These are phyloP conservation scores for Cephalotrichum gorgonifer DNA, from an alignment of 2,329 filamentous ascomycete genomes.

Conservation along the genomic window DNA sequence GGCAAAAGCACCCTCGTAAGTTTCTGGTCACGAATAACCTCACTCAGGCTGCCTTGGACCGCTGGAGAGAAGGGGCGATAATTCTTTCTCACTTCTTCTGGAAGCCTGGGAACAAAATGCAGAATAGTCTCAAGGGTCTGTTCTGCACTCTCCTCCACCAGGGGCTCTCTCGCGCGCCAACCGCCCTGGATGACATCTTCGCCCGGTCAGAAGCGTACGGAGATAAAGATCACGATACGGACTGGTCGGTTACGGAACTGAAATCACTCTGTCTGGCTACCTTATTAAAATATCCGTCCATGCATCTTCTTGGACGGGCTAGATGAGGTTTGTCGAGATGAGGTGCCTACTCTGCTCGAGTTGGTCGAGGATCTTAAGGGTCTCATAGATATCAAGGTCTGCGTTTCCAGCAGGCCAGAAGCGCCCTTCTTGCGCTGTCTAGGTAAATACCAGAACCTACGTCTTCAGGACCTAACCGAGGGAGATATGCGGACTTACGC, in stretches of 20 bases:
- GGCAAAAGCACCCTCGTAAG: constrained; percentile 22
- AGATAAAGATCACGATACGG: constrained; percentile 4
- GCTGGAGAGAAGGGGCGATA: constrained; percentile 10
- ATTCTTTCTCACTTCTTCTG: constrained; percentile 19
- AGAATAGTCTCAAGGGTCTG: constrained; percentile 15
- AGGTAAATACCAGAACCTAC: neutral
- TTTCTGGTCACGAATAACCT: constrained; percentile 11
- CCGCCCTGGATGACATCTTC: neutral
- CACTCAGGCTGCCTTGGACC: constrained; percentile 9
- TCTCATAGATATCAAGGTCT: constrained; percentile 8
- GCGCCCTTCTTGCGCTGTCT: neutral
- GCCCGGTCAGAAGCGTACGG: neutral
- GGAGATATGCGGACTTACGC: constrained; percentile 2
- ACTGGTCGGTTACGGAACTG: constrained; percentile 9
- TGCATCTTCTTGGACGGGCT: constrained; percentile 13
- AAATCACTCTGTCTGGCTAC: neutral
- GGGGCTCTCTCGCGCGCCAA: constrained; percentile 3
- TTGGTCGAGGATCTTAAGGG: constrained; percentile 4
- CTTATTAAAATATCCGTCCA: neutral
- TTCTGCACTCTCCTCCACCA: constrained; percentile 14
- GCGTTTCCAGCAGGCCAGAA: constrained; percentile 9
- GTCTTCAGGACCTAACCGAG: constrained; percentile 1
- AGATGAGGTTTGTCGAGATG: constrained; percentile 6
- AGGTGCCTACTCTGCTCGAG: neutral
- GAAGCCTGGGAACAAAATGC: constrained; percentile 15